Percentiles rank a stretch among this genome's conserved stretches.
phyloP scores from a whole-genome alignment of 1,139 yeast genomes.

The Saccharomyces hybrid region DNA sequence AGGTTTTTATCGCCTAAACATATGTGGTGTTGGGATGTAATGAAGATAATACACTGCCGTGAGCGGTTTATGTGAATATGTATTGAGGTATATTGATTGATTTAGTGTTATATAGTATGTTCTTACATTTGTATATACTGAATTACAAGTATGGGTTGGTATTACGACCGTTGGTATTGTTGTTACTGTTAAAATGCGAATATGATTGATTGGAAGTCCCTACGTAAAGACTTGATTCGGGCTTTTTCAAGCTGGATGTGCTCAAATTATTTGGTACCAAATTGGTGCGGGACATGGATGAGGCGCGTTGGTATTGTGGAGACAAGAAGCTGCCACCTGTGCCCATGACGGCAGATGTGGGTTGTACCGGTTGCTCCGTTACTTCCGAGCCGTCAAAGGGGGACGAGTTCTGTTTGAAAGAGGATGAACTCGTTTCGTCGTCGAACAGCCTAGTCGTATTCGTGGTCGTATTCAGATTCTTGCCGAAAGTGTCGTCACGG shows the following conservation, averaged over 20 bases:
- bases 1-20: background rate
- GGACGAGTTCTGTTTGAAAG: slow-evolving; percentile 13
- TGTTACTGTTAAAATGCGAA: slow-evolving; percentile 13
- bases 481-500: slow-evolving; percentile 21
- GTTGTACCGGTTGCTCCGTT: slow-evolving; percentile 25
- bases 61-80: background rate
- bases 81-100: background rate
- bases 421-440: slow-evolving; percentile 25
- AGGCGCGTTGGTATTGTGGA: background rate
- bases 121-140: background rate
- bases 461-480: slow-evolving; percentile 9
- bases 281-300: slow-evolving; percentile 3
- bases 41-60: background rate
- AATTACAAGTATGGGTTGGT: slow-evolving; percentile 8
- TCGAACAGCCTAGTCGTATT: slow-evolving; percentile 17
- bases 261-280: background rate
- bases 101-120: background rate
- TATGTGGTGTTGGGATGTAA: background rate
- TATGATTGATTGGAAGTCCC: slow-evolving; percentile 12
- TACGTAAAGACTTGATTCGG: slow-evolving; percentile 27
- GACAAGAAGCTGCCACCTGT: slow-evolving; percentile 2
- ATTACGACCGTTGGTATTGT: background rate
- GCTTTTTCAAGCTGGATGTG: slow-evolving; percentile 16
- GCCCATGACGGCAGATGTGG: slow-evolving; percentile 31
- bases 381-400: slow-evolving; percentile 7